Conservation (phyloP, 345 rosid genomes). For the Xanthoceras sorbifolium region DNA sequence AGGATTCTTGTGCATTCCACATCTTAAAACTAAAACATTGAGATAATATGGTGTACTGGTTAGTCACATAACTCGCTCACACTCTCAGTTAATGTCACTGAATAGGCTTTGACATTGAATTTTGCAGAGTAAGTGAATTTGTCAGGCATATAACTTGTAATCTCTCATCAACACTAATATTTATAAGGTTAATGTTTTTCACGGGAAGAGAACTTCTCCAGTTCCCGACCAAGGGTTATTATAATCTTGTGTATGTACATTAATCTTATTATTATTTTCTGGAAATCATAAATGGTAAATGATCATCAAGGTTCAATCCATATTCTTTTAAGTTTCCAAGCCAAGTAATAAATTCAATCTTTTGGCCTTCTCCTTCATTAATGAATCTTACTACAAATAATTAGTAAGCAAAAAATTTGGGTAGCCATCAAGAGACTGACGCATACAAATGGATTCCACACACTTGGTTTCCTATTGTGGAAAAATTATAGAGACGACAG, state of each 20-base stretch:
- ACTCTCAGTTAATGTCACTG: no score
- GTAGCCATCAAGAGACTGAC: background rate
- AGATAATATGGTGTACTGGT: background rate
- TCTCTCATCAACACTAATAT: background rate
- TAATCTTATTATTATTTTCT: background rate
- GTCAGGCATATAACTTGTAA: no score
- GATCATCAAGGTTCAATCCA: background rate
- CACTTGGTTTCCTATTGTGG: constrained; percentile 19
- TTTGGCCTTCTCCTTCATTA: background rate
- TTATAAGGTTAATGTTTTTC: background rate
- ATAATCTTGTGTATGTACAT: background rate
- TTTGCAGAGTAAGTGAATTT: no score
- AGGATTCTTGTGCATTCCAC: background rate
- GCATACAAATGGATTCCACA: background rate
- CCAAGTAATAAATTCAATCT: background rate
- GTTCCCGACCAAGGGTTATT: background rate
- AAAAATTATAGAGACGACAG: constrained; percentile 18
- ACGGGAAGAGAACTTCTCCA: background rate
- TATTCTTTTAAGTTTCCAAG: background rate
- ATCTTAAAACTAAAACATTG: background rate
- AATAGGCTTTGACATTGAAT: no score
- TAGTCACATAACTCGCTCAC: background rate
- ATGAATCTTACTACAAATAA: background rate
- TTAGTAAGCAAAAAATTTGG: no score
- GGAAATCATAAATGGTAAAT: background rate